Evolutionary conservation across 306 rosid genomes (phyloP).

Genomic region (Rosa persica): DNA sequence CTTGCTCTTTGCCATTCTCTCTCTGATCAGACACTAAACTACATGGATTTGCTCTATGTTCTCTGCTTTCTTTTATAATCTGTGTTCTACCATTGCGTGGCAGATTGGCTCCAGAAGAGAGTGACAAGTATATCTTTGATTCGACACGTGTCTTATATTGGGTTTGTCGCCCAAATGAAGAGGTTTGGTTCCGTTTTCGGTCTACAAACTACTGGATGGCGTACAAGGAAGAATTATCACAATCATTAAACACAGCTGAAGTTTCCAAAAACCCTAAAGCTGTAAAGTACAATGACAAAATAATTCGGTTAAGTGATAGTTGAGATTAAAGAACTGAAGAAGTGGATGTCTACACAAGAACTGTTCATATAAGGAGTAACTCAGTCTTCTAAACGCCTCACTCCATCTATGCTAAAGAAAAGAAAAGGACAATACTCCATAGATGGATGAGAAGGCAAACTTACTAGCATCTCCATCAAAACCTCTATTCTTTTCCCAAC

Average conservation of each 20-base stretch:
- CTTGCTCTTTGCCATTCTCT: constrained; percentile 52
- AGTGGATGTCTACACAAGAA: background rate
- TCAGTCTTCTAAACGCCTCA: background rate
- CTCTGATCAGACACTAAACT: background rate
- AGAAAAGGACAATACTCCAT: background rate
- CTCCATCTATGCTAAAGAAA: background rate
- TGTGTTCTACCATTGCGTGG: background rate
- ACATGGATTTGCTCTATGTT: background rate
- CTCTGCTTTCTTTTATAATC: background rate
- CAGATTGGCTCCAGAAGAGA: background rate
- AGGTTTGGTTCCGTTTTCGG: background rate
- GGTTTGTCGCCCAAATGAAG: background rate
- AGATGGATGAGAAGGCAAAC: background rate
- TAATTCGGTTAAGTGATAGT: background rate
- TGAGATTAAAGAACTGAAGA: background rate
- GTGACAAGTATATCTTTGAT: background rate
- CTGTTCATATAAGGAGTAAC: background rate
- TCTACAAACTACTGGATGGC: background rate
- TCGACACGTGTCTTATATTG: background rate
- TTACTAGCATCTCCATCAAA: constrained; percentile 3
- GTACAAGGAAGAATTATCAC: background rate
- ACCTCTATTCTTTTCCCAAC: constrained; percentile 11
- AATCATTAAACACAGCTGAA: background rate
- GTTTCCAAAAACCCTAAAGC: background rate
- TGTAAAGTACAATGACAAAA: background rate